These are phyloP conservation scores for Vigna nakashimae DNA, from an alignment of 306 rosid genomes.

Conservation along the genomic window DNA sequence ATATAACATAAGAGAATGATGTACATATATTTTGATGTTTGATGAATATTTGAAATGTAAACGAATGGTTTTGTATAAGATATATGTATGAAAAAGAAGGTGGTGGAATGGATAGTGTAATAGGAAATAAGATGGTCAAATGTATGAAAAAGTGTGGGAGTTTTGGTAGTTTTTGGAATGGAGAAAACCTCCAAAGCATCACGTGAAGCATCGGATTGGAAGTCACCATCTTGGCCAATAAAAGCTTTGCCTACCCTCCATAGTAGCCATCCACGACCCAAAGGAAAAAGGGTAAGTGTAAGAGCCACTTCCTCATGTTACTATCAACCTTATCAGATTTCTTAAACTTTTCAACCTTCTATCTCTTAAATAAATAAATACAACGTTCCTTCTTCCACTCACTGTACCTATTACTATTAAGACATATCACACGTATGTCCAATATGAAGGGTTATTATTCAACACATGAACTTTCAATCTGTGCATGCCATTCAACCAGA, in stretches of 20 bases:
- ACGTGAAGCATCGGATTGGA: constrained; percentile 63
- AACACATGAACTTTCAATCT: constrained; percentile 41
- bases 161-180: constrained; percentile 35
- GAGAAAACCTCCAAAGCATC: constrained; percentile 60
- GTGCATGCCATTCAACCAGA: constrained; percentile 47
- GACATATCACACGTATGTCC: constrained; percentile 44
- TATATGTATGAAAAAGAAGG: background rate
- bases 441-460: constrained; percentile 46
- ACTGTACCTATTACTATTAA: background rate
- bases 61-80: too few relatives aligned
- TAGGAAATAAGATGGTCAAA: constrained; percentile 52
- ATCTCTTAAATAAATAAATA: background rate
- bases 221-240: constrained; percentile 63
- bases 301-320: constrained; percentile 43
- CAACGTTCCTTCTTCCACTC: constrained; percentile 29
- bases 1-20: too few relatives aligned
- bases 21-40: too few relatives aligned
- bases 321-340: constrained; percentile 37
- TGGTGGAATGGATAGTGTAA: constrained; percentile 20
- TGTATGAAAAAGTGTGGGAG: constrained; percentile 30
- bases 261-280: constrained; percentile 50
- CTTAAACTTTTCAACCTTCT: constrained; percentile 45
- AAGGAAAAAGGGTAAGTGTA: constrained; percentile 35
- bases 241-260: constrained; percentile 54
- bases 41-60: too few relatives aligned